phyloP scores from a whole-genome alignment of 2,329 filamentous ascomycete genomes.

The Colletotrichum chlorophyti region DNA sequence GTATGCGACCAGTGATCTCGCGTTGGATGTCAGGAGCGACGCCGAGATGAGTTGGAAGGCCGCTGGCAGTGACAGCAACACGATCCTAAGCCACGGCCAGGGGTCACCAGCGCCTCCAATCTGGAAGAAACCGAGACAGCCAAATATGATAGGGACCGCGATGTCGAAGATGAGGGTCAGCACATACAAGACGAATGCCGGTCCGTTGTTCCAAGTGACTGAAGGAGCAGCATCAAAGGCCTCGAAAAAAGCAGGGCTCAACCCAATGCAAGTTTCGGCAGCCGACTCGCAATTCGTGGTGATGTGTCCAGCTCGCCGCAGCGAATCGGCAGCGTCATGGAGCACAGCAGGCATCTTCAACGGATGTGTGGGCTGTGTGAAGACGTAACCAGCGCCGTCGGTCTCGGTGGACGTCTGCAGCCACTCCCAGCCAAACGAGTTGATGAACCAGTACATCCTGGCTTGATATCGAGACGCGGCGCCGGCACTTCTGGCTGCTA shows the following conservation, averaged over 20 bases:
- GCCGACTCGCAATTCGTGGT: conserved; percentile 2
- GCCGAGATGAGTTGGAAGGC: background rate
- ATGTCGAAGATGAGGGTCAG: background rate
- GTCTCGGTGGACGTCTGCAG: background rate
- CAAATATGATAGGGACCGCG: background rate
- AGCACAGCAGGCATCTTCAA: background rate
- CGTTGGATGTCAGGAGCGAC: background rate
- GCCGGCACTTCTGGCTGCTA: conserved; percentile 4
- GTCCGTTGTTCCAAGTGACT: background rate
- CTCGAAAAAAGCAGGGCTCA: background rate
- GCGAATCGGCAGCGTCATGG: background rate
- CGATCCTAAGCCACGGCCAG: background rate
- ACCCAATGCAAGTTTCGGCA: conserved; percentile 14
- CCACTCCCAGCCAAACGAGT: conserved; percentile 2
- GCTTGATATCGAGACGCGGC: background rate
- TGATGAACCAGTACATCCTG: background rate
- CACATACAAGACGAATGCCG: background rate
- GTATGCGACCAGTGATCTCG: background rate
- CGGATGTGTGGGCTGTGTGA: background rate
- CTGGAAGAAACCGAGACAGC: background rate
- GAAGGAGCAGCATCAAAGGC: background rate
- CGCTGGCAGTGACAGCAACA: background rate
- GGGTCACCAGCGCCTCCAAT: background rate
- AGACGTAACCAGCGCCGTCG: background rate
- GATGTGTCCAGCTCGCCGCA: conserved; percentile 1